phyloP scores from a whole-genome alignment of 176 grass and related monocot genomes.

The Sorghum bicolor region DNA sequence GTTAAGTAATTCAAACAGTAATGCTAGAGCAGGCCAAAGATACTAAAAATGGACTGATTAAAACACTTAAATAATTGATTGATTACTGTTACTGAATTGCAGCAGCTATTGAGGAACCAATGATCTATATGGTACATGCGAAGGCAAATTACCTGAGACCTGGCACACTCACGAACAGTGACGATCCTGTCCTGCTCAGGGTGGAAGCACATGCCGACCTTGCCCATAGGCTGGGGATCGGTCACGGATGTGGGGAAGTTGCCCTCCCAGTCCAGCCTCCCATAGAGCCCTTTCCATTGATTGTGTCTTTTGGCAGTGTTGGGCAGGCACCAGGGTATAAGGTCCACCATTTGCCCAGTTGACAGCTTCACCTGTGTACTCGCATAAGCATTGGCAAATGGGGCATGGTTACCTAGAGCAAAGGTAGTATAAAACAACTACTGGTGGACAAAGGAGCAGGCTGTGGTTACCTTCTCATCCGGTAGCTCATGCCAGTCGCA shows the following conservation, averaged over 20 bases:
- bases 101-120: background rate
- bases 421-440: background rate
- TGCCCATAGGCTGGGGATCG: conserved; percentile 93
- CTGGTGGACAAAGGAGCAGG: background rate
- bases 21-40: background rate
- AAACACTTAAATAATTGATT: background rate
- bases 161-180: conserved; percentile 78
- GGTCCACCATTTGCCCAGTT: conserved; percentile 51
- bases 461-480: conserved; percentile 58
- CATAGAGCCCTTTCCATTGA: conserved; percentile 74
- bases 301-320: conserved; percentile 83
- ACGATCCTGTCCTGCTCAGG: conserved; percentile 82
- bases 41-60: background rate
- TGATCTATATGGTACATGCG: background rate
- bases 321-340: conserved; percentile 74
- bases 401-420: background rate
- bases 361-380: conserved; percentile 72
- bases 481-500: conserved; percentile 75
- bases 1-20: background rate
- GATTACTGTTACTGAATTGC: background rate
- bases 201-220: conserved; percentile 96
- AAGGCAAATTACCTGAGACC: conserved; percentile 59
- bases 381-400: background rate
- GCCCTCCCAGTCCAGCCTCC: conserved; percentile 76
- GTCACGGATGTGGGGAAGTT: conserved; percentile 88